These are phyloP conservation scores for Oryza glumipatula DNA, from an alignment of 176 grass and related monocot genomes.

Conservation along the genomic window DNA sequence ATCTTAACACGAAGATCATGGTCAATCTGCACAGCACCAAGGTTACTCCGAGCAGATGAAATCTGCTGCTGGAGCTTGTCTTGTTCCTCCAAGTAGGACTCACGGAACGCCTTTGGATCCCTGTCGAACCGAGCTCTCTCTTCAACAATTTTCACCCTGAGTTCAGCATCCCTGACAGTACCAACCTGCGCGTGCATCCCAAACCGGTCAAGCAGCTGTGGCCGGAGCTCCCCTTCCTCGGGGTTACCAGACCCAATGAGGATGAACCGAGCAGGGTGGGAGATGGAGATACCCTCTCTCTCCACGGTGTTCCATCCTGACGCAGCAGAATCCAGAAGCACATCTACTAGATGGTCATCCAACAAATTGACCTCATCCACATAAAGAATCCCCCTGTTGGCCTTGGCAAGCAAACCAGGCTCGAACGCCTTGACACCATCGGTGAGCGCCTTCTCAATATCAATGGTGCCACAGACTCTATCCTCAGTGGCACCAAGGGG, in stretches of 20 bases:
- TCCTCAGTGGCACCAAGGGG: slow-evolving; percentile 97
- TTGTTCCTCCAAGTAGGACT: slow-evolving; percentile 76
- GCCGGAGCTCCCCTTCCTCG: slow-evolving; percentile 92
- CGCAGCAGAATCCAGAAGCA: slow-evolving; percentile 83
- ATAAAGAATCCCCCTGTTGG: slow-evolving; percentile 95
- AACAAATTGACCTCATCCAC: slow-evolving; percentile 96
- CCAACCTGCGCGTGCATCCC: slow-evolving; percentile 97
- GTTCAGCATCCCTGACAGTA: slow-evolving; percentile 85
- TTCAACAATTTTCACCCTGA: slow-evolving; percentile 96
- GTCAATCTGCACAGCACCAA: slow-evolving; percentile 72
- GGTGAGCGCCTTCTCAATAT: slow-evolving; percentile 97
- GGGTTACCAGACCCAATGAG: slow-evolving; percentile 97
- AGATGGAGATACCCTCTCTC: slow-evolving; percentile 98
- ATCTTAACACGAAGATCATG: slow-evolving; percentile 96
- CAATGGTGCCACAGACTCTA: slow-evolving; percentile 97
- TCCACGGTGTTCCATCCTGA: slow-evolving; percentile 99
- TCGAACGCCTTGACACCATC: slow-evolving; percentile 99
- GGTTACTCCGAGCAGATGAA: slow-evolving; percentile 58
- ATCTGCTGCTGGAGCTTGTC: slow-evolving; percentile 91
- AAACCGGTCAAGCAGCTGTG: slow-evolving; percentile 92
- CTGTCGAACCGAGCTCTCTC: slow-evolving; percentile 85
- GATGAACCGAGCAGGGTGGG: slow-evolving; percentile 93
- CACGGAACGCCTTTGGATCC: slow-evolving; percentile 77
- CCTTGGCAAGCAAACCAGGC: slow-evolving; percentile 91
- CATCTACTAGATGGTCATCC: slow-evolving; percentile 93